These are phyloP conservation scores for Rhizopus stolonifer DNA, from an alignment of 371 early-diverging fungal genomes.

Conservation along the genomic window DNA sequence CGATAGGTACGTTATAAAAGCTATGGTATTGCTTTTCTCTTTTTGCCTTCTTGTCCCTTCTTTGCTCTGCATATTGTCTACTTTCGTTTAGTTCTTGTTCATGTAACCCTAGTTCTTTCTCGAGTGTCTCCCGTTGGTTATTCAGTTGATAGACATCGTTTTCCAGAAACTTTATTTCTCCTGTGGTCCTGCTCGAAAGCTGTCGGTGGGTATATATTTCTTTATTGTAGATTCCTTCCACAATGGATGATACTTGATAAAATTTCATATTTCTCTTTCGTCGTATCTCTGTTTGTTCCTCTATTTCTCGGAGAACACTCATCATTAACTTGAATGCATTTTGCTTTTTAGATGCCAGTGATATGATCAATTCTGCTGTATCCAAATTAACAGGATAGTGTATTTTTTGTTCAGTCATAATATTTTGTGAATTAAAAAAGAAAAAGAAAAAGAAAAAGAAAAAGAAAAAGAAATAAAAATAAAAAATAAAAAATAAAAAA, in stretches of 20 bases:
- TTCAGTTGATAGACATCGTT: constrained; percentile 13
- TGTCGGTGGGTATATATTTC: constrained; percentile 14
- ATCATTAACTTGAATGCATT: constrained; percentile 22
- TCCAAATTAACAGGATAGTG: constrained; percentile 11
- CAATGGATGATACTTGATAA: constrained; percentile 9
- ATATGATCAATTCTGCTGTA: constrained; percentile 21
- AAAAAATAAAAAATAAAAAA: neutral
- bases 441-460: neutral
- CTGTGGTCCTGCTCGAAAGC: constrained; percentile 5
- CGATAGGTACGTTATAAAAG: constrained; percentile 28
- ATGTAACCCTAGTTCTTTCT: constrained; percentile 12
- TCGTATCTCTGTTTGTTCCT: constrained; percentile 11
- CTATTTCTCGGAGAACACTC: constrained; percentile 17
- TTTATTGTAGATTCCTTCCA: constrained; percentile 7
- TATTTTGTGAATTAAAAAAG: neutral
- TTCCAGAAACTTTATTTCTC: constrained; percentile 11
- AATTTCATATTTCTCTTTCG: constrained; percentile 16
- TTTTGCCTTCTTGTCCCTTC: constrained; percentile 30
- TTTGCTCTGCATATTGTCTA: constrained; percentile 28
- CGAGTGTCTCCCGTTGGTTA: constrained; percentile 1
- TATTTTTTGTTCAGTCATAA: constrained; percentile 6
- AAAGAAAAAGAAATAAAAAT: constrained; percentile 3
- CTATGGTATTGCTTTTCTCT: constrained; percentile 32
- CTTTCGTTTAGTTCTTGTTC: constrained; percentile 19
- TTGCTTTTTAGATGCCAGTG: constrained; percentile 11